These are phyloP conservation scores for Mycena latifolia DNA, from an alignment of 768 basidiomycete species.

Conservation along the genomic window DNA sequence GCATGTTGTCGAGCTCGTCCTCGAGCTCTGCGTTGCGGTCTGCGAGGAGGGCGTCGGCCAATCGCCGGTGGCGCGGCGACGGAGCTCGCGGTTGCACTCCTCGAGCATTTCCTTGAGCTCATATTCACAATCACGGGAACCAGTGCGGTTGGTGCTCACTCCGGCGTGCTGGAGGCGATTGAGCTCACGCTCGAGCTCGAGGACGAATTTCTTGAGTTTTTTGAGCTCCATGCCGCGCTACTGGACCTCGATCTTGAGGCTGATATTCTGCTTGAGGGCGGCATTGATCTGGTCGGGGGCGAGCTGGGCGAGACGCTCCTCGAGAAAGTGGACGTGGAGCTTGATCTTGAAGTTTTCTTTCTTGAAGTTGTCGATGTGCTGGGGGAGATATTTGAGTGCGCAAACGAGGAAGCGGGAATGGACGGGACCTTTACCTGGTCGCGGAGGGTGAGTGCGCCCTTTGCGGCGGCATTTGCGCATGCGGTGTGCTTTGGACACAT, in stretches of 20 bases:
- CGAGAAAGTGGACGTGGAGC: slow-evolving; percentile 94
- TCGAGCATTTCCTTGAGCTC: slow-evolving; percentile 84
- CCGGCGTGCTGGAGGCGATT: slow-evolving; percentile 73
- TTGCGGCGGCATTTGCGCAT: slow-evolving; percentile 52
- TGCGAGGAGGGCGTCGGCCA: slow-evolving; percentile 64
- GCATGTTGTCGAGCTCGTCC: slow-evolving; percentile 78
- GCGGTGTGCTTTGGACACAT: slow-evolving; percentile 58
- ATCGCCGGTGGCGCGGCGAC: slow-evolving; percentile 55
- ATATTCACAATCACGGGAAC: slow-evolving; percentile 65
- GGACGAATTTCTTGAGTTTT: slow-evolving; percentile 90
- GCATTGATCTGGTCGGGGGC: slow-evolving; percentile 95
- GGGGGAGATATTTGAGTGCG: too few species aligned
- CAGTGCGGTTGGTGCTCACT: slow-evolving; percentile 48
- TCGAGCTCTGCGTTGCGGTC: slow-evolving; percentile 79
- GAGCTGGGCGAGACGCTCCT: slow-evolving; percentile 90
- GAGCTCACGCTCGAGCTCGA: too few species aligned
- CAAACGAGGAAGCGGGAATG: too few species aligned
- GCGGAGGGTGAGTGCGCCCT: too few species aligned
- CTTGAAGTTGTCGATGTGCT: too few species aligned
- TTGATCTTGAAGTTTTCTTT: too few species aligned
- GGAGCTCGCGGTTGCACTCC: slow-evolving; percentile 77
- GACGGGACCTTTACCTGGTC: too few species aligned
- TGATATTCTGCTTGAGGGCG: too few species aligned
- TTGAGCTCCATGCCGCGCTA: slow-evolving; percentile 92
- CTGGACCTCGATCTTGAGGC: slow-evolving; percentile 92